These are phyloP conservation scores for Isatis tinctoria DNA, from an alignment of 345 rosid species.

Conservation along the genomic window DNA sequence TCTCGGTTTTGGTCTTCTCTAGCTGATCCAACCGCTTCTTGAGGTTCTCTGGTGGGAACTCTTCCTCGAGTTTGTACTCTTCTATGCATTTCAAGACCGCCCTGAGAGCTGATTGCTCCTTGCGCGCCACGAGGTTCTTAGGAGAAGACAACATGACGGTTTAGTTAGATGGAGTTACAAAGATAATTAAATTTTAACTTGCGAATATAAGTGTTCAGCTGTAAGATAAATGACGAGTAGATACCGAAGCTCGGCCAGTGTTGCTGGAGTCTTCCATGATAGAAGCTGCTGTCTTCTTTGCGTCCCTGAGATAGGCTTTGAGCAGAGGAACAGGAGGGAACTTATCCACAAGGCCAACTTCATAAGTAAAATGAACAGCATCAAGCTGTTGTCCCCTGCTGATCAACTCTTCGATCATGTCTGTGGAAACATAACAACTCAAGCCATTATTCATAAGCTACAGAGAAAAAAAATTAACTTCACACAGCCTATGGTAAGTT, in stretches of 20 bases:
- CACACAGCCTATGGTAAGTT: neutral
- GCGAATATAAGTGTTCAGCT: neutral
- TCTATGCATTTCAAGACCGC: constrained; percentile 94
- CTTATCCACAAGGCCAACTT: constrained; percentile 79
- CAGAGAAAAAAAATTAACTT: neutral
- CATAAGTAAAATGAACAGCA: constrained; percentile 96
- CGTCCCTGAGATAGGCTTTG: constrained; percentile 81
- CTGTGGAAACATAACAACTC: constrained; percentile 38
- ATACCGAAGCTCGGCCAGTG: constrained; percentile 85
- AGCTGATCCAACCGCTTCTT: constrained; percentile 97
- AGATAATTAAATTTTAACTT: neutral
- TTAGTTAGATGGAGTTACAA: neutral
- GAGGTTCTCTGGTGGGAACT: constrained; percentile 88
- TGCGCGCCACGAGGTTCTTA: constrained; percentile 77
- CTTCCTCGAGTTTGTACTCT: constrained; percentile 86
- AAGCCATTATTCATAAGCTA: neutral
- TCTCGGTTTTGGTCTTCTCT: constrained; percentile 91
- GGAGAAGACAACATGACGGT: constrained; percentile 12
- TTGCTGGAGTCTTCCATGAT: constrained; percentile 81
- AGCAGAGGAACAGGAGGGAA: constrained; percentile 90
- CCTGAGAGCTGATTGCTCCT: constrained; percentile 91
- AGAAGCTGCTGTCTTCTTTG: constrained; percentile 84
- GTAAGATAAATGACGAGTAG: neutral
- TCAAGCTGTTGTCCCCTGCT: constrained; percentile 94
- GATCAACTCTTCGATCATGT: constrained; percentile 83